Base-by-base conservation (phyloP, 2,329 filamentous ascomycete genomes). In the Leptoxyphium fumago region DNA sequence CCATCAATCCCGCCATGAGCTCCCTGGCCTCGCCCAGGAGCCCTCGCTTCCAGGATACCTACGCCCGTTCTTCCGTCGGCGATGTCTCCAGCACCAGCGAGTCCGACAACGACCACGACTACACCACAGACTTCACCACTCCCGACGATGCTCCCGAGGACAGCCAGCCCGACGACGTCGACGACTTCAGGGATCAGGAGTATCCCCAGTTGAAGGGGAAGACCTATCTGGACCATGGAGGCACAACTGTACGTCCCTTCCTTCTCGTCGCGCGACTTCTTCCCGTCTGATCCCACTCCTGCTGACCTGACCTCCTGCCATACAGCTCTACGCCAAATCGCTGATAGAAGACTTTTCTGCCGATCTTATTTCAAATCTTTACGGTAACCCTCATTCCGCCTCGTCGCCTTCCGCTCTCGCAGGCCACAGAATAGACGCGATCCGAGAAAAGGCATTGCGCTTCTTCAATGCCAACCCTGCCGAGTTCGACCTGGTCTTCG, bases 301-400 rank as follows among this genome's bases (percentile, higher is more conserved):
- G 30, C 18, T 34, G n/a, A 38, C 34, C 3, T 8, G 13, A 38
- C 34, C 13, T 4, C 34, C 17, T 17, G 17, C 17, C 17, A 17
- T 54, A 18, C 45, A 61, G 57, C 68, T 78, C 36, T 77, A 77
- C 52, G 71, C 77, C 39, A 72, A 66, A 49, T 76, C 76, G 21
- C 66, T 77, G 30, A 64, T 80, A 36, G 66, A 71, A 39, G 63
- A 64, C 18, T 79, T 80, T 57, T 68, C 72, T 5, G 56, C 53
- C 14, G 71, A 76, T 50, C 69, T 82, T 59, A 63, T 70, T 36
- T 55, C 63, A 29, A 73, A 70, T 47, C 65, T 82, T n/a, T 78
- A 79, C 52, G 78, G 78, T 10, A 83, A 83, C 51, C 79, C 79
- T 2, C 80, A 83, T 56, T 82, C 79, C 1, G 69, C 74, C 50